Conservation (phyloP, 2,329 filamentous ascomycete species). For the Ambrosiella cleistominuta region DNA sequence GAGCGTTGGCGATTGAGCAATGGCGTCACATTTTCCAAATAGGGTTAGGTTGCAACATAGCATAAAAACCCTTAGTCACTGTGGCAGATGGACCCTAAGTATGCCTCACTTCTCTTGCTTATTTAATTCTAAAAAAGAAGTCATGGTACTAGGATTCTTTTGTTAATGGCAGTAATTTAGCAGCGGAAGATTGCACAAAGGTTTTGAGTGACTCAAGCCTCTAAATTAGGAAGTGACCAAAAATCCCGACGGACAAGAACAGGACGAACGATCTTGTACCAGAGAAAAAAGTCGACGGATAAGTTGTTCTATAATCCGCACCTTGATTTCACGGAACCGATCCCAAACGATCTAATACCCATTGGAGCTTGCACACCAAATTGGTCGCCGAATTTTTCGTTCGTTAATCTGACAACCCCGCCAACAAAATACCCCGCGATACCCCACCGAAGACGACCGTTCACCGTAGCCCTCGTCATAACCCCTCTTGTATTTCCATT, state of each 20-base stretch:
- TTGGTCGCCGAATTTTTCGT: too few species aligned
- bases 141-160: neutral
- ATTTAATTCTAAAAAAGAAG: neutral
- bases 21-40: neutral
- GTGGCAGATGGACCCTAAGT: neutral
- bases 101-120: neutral
- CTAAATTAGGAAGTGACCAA: neutral
- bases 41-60: neutral
- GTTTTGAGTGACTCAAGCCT: slow-evolving; percentile 7
- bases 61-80: neutral
- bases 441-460: neutral
- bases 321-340: too few species aligned
- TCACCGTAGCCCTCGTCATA: neutral
- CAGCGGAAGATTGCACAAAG: neutral
- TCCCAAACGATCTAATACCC: too few species aligned
- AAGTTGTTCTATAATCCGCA: neutral
- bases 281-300: neutral
- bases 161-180: neutral
- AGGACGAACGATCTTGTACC: neutral
- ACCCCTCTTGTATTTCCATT: neutral
- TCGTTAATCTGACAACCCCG: neutral
- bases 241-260: neutral
- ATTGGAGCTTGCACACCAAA: too few species aligned
- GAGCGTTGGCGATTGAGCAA: neutral
- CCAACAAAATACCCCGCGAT: neutral